Conservation (phyloP, 1,139 yeast genomes). For the Suhomyces ambrosiae region DNA sequence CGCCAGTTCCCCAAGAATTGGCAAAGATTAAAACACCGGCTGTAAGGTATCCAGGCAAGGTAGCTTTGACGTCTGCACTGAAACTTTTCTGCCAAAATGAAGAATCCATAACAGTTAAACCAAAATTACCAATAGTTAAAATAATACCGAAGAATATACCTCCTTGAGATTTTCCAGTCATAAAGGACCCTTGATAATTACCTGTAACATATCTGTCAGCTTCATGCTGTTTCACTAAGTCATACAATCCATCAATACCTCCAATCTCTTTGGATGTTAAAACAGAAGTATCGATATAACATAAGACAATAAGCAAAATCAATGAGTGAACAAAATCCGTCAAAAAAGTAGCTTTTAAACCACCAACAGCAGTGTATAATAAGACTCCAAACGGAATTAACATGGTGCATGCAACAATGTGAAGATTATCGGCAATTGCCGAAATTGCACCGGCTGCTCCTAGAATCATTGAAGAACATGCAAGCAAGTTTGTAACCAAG, state of each 20-base stretch:
- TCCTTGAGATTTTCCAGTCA: conserved; percentile 40
- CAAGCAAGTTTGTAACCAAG: conserved; percentile 34
- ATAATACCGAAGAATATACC: conserved; percentile 33
- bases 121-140: conserved; percentile 32
- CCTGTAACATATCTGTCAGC: conserved; percentile 28
- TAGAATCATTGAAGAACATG: conserved; percentile 38
- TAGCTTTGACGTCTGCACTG: conserved; percentile 35
- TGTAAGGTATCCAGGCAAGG: conserved; percentile 41
- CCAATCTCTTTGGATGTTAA: conserved; percentile 29
- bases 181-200: conserved; percentile 34
- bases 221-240: conserved; percentile 20
- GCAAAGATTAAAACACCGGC: conserved; percentile 36
- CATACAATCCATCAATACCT: conserved; percentile 32
- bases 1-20: conserved; percentile 36
- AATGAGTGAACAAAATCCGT: conserved; percentile 41
- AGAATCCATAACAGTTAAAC: conserved; percentile 34
- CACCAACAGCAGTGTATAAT: conserved; percentile 41
- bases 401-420: conserved; percentile 35
- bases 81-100: conserved; percentile 40
- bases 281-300: conserved; percentile 32
- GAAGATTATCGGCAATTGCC: conserved; percentile 35
- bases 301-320: conserved; percentile 32
- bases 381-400: conserved; percentile 41
- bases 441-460: conserved; percentile 41
- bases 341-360: conserved; percentile 43